phyloP scores from a whole-genome alignment of 371 early-diverging fungal species.

The Mucor saturninus region DNA sequence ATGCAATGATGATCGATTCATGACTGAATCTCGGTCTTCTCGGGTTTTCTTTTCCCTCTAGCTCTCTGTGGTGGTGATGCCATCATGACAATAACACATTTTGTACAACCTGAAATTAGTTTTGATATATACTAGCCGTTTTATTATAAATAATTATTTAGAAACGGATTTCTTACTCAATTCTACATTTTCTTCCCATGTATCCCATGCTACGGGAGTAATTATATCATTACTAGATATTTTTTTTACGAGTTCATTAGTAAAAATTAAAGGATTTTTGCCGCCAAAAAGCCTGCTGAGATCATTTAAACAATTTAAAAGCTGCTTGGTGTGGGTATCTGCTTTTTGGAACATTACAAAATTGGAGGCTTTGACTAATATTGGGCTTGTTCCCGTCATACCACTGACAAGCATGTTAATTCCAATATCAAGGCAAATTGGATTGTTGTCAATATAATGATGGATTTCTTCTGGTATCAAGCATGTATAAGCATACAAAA shows the following conservation, averaged over 20 bases:
- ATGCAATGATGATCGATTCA: too few relatives aligned
- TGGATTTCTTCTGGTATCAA: conserved; percentile 37
- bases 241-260: conserved; percentile 15
- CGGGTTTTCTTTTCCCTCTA: too few relatives aligned
- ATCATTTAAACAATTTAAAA: conserved; percentile 9
- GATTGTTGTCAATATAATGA: conserved; percentile 29
- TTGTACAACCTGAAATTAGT: too few relatives aligned
- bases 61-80: conserved; percentile 1
- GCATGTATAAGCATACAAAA: conserved; percentile 37
- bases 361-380: conserved; percentile 13
- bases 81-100: conserved; percentile 9
- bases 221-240: neutral
- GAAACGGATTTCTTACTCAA: too few relatives aligned
- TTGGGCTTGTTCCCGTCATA: conserved; percentile 26
- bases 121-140: too few relatives aligned
- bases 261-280: conserved; percentile 15
- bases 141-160: too few relatives aligned
- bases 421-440: conserved; percentile 32
- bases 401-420: conserved; percentile 39
- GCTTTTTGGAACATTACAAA: neutral
- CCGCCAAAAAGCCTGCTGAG: conserved; percentile 9
- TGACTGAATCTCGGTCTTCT: too few relatives aligned
- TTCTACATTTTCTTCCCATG: too few relatives aligned
- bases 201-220: too few relatives aligned
- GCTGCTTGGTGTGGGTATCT: neutral